Evolutionary conservation across 1,284 basidiomycete species (phyloP).

Genomic region (Sporisorium scitamineum): DNA sequence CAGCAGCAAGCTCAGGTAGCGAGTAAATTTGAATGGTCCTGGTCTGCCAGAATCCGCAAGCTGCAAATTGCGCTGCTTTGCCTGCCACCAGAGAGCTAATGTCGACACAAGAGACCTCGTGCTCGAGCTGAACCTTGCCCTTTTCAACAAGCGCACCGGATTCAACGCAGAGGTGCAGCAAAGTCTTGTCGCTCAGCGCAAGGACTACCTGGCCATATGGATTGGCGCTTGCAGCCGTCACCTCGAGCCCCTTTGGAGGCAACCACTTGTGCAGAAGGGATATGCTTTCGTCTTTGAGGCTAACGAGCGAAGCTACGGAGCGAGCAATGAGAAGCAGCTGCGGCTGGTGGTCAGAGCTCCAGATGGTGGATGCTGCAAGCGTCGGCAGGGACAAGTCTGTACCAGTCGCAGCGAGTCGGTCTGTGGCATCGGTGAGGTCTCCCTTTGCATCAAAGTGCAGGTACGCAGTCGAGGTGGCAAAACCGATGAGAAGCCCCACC

Average conservation of each 20-base stretch:
- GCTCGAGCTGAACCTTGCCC: constrained; percentile 32
- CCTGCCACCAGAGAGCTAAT: constrained; percentile 61
- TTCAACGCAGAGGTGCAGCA: constrained; percentile 74
- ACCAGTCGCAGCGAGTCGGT: constrained; percentile 15
- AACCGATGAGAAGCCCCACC: constrained; percentile 25
- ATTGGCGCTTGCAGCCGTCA: constrained; percentile 70
- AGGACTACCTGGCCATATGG: constrained; percentile 78
- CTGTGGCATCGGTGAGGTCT: constrained; percentile 36
- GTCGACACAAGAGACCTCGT: constrained; percentile 67
- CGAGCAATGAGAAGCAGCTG: constrained; percentile 21
- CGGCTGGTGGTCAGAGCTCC: background rate
- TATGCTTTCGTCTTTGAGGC: constrained; percentile 5
- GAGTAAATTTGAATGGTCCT: constrained; percentile 77
- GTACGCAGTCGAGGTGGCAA: constrained; percentile 35
- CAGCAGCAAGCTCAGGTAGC: constrained; percentile 72
- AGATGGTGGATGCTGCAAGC: constrained; percentile 17
- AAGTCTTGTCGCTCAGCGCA: constrained; percentile 75
- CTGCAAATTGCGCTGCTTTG: constrained; percentile 69
- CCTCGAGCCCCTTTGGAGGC: constrained; percentile 20
- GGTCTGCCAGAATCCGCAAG: constrained; percentile 82
- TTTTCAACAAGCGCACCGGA: constrained; percentile 65
- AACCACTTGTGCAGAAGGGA: constrained; percentile 17
- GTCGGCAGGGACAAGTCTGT: constrained; percentile 13
- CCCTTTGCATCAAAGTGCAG: constrained; percentile 30
- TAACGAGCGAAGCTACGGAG: constrained; percentile 22